Conservation (phyloP, 1,284 basidiomycete species). For the Moniliella sp. region DNA sequence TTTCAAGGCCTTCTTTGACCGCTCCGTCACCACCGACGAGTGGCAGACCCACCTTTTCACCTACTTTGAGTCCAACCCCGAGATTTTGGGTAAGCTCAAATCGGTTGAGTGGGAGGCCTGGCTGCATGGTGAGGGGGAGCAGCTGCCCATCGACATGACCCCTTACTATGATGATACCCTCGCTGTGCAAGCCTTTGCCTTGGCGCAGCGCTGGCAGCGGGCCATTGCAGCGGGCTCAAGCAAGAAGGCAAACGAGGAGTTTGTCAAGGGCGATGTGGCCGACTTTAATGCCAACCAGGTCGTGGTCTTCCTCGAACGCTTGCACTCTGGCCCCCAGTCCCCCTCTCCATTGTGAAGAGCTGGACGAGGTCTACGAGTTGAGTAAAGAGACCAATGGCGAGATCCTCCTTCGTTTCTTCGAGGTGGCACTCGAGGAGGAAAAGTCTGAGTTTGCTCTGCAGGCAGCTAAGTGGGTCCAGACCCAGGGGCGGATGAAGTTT, state of each 20-base stretch:
- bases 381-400: constrained; percentile 36
- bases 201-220: constrained; percentile 56
- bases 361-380: constrained; percentile 37
- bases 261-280: constrained; percentile 3
- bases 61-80: constrained; percentile 41
- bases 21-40: constrained; percentile 64
- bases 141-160: constrained; percentile 56
- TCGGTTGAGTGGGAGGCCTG: constrained; percentile 54
- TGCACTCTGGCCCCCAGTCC: constrained; percentile 33
- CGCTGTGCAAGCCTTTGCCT: constrained; percentile 43
- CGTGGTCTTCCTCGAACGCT: constrained; percentile 39
- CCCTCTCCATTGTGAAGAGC: constrained; percentile 25
- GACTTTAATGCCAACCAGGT: constrained; percentile 27
- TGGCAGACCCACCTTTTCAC: constrained; percentile 75
- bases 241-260: constrained; percentile 8
- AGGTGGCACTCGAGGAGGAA: constrained; percentile 36
- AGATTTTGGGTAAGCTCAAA: constrained; percentile 41
- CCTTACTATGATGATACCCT: constrained; percentile 52
- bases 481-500: constrained; percentile 38
- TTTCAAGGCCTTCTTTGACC: constrained; percentile 43
- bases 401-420: constrained; percentile 38
- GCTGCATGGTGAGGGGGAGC: constrained; percentile 58
- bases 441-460: constrained; percentile 36
- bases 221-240: neutral
- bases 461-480: constrained; percentile 39